Evolutionary conservation across 176 grass and related monocot genomes (phyloP).

Genomic region (Triticum aestivum): IWGSC_CS_RefSeq_v2.1 NC_057806.1:524589061-524589560

Average conservation of each 20-base stretch:
- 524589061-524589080: background rate
- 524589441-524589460: constrained; percentile 41
- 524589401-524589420: constrained; percentile 32
- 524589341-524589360: background rate
- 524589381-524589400: constrained; percentile 62
- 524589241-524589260: background rate
- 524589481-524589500: constrained; percentile 36
- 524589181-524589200: background rate
- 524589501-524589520: constrained; percentile 26
- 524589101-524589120: constrained; percentile 17
- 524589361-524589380: constrained; percentile 10
- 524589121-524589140: constrained; percentile 56
- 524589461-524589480: constrained; percentile 48
- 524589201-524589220: background rate
- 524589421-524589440: constrained; percentile 5
- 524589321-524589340: background rate
- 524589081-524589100: constrained; percentile 31
- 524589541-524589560: constrained; percentile 50
- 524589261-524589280: constrained; percentile 53
- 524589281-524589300: constrained; percentile 56
- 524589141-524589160: constrained; percentile 59
- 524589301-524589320: background rate
- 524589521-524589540: constrained; percentile 58
- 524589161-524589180: background rate
- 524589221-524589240: background rate